Base-by-base conservation (phyloP, 495 filamentous ascomycete genomes). In the Podospora didyma region DNA sequence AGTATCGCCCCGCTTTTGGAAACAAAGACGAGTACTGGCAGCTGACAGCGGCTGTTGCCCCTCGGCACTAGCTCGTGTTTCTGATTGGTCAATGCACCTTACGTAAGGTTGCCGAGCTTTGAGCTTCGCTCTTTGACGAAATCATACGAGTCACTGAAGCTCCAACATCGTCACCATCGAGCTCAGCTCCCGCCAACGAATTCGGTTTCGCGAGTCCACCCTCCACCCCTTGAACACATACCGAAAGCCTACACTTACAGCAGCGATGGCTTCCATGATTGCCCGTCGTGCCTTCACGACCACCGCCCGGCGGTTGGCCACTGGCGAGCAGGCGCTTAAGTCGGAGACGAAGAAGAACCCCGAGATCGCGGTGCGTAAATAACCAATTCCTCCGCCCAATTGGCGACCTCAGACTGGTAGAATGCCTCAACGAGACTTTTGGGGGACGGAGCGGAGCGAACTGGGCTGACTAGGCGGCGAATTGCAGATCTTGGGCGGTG, bases 401-500 rank as follows among this genome's bases (percentile, higher is more conserved):
- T 9, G 3, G 26, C 4, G 9, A 31, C 22, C 20, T 20, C 53
- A 14, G 39, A 28, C 14, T 41, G 16, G 39, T 7, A 9, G 19
- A 22, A 37, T 20, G 51, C n/a, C 21, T 49, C 23, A 11, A 31
- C 47, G 19, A 6, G 2, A 24, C 42, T 19, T 24, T 52, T 28
- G 39, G 26, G 45, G 44, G 45, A 17, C 22, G 22, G 7, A 21
- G 51, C 26, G 4, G 26, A 9, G 26, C 26, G 26, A 31, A 31
- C 3, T 31, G 26, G 45, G 57, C 63, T 72, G 56, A 69, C 63
- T 54, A 23, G 50, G 26, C 44, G 35, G 28, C 48, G 20, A 19
- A 46, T 19, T 59, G 24, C 41, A 98, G 94, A 85, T 96, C 64
- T 86, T 98, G 50, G 79, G 91, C 58, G 89, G 84, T 66, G 86